Base-by-base conservation (phyloP, 352 stramenopile genomes). In the Blastocystis sp. region DNA sequence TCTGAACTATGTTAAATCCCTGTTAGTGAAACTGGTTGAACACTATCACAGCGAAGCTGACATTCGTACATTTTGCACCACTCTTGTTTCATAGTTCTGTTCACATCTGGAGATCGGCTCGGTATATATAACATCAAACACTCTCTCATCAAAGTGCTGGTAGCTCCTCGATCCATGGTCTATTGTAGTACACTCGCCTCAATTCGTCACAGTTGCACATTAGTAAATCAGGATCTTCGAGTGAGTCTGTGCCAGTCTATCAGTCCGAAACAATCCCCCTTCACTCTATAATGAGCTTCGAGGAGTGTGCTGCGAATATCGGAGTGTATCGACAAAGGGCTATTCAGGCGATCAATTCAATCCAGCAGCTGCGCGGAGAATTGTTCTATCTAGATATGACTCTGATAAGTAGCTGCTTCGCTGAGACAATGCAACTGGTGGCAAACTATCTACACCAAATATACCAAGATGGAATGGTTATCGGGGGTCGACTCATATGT, bases 81-180 rank as follows among this genome's bases (percentile, higher is more conserved):
- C 39, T 13, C 34, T 68, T 84, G 53, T 34, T n/a, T 54, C 39
- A 0, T 68, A 84, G 73, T 84, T 8, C 37, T 84, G 29, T 84
- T 84, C 53, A 84, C 73, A 6, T 84, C 73, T 45, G 53, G 73
- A 53, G 73, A 69, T 29, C 47, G 73, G 8, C 29, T 84, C 18
- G 73, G 73, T 5, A 50, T 84, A 6, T 84, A 84, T 34, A 84
- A 84, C 50, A 84, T 84, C 50, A 84, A 84, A 8, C 73, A 84
- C 29, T 84, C 73, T 5, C n/a, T 84, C 7, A 34, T 64, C 23
- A 84, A 84, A 41, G 56, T 84, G 11, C 73, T 84, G 1, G 73
- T 84, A 69, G 5, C 0, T 84, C 26, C 3, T 63, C 18, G 47
- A 50, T 55, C 34, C 53, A 20, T 43, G 3, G 0, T 23, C 7